phyloP scores from a whole-genome alignment of 1,284 basidiomycete species.

The Pseudozyma hubeiensis region DNA sequence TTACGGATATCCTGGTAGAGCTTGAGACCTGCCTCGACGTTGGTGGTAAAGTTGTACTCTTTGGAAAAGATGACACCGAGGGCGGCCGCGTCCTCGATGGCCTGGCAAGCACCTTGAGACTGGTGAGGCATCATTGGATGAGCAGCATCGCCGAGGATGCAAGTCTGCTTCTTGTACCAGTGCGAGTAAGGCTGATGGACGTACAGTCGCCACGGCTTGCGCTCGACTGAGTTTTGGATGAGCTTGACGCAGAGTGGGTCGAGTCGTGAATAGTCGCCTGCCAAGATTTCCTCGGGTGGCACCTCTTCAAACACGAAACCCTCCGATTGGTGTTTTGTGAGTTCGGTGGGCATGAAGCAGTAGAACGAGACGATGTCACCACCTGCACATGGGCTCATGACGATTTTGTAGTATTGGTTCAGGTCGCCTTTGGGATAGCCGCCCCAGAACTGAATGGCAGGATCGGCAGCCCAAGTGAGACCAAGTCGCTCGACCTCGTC shows the following conservation, averaged over 20 bases:
- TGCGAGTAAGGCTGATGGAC: slow-evolving; percentile 68
- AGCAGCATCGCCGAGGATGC: slow-evolving; percentile 66
- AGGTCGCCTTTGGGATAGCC: slow-evolving; percentile 54
- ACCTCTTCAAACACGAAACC: slow-evolving; percentile 69
- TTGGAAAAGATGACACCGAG: slow-evolving; percentile 43
- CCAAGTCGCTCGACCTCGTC: slow-evolving; percentile 66
- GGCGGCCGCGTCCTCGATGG: slow-evolving; percentile 48
- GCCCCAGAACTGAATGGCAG: slow-evolving; percentile 70
- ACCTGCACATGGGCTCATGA: slow-evolving; percentile 68
- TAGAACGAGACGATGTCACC: slow-evolving; percentile 70
- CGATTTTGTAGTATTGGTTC: slow-evolving; percentile 69
- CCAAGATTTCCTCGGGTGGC: slow-evolving; percentile 67
- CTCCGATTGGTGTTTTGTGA: slow-evolving; percentile 69
- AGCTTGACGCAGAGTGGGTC: slow-evolving; percentile 67
- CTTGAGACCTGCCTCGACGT: slow-evolving; percentile 62
- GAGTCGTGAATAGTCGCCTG: slow-evolving; percentile 64
- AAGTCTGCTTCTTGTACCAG: slow-evolving; percentile 65
- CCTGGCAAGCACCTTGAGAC: slow-evolving; percentile 49
- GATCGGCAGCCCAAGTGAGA: slow-evolving; percentile 67
- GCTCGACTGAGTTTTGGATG: slow-evolving; percentile 62
- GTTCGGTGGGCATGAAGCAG: slow-evolving; percentile 62
- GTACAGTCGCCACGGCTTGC: slow-evolving; percentile 69
- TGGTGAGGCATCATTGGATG: slow-evolving; percentile 54
- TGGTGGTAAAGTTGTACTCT: slow-evolving; percentile 60
- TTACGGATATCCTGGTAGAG: slow-evolving; percentile 70